Evolutionary conservation across 1,284 basidiomycete genomes (phyloP), one percentile per base, ranked within the genome.

Genomic region (Anthracocystis walkeri): DNA sequence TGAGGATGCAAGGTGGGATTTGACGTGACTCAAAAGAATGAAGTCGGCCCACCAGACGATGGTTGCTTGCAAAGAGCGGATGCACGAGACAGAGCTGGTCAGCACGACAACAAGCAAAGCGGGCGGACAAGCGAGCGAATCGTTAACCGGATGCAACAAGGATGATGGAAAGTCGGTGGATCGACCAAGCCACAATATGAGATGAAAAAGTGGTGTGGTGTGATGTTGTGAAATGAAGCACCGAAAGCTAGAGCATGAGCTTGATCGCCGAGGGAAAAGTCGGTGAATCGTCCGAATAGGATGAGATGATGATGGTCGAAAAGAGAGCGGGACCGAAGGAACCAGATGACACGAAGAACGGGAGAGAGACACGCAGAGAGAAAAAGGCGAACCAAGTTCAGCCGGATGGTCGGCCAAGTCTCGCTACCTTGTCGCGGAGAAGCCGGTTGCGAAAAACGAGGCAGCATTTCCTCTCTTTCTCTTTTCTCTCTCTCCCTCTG

Each of bases 1-100:
- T 5, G 46, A 48, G 29, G 46, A 48, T 49, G 48, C 48, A 31
- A 38, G 29, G 48, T 49, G 48, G 48, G 48, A 31, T 49, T 49
- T 31, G 29, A 31, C 14, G 29, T 14, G 35, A 38, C 48, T 20
- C 25, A 23, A 20, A 20, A 21, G 29, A 31, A 49, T 31, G 29
- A 49, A 49, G 48, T 49, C 27, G 48, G 27, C 44, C 44, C 44
- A 46, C 44, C 23, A 16, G 44, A 46, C 21, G 4, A 46, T 4
- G 23, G 44, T 33, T 49, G 48, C 35, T 38, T 11, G 35, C 35
- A 38, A 16, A 29, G 20, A 49, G 27, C 25, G 10, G 14, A 6
- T 46, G 44, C 23, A 7, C n/a, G 14, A 42, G 3, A 18, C n/a
- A 42, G 41, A 21, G n/a, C n/a, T 42, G n/a, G 41, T 7, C n/a